A percentile compares a stretch with the other conserved stretches of the same genome.
phyloP scores from a whole-genome alignment of 1,284 basidiomycete species.

The Trametes pubescens region DNA sequence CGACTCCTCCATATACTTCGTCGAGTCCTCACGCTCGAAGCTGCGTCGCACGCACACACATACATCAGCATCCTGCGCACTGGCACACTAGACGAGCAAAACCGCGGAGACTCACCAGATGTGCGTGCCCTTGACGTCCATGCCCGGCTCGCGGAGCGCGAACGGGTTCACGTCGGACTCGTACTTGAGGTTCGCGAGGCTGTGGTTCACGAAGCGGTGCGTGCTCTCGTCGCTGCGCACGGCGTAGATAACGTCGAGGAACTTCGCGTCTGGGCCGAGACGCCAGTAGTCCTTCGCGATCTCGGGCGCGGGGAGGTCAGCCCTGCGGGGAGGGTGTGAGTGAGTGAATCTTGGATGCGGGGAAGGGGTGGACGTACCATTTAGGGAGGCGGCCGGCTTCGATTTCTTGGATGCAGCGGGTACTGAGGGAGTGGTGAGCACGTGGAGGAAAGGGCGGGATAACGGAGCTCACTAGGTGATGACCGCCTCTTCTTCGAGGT shows the following conservation, averaged over 20 bases:
- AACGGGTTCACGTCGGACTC: conserved; percentile 90
- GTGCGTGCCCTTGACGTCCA: conserved; percentile 80
- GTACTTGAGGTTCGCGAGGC: conserved; percentile 83
- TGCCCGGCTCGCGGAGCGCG: conserved; percentile 88
- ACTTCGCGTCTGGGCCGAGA: conserved; percentile 72
- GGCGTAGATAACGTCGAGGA: conserved; percentile 90
- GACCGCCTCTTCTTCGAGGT: conserved; percentile 96
- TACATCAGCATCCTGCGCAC: neutral
- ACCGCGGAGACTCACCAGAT: conserved; percentile 58
- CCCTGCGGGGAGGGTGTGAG: conserved; percentile 45
- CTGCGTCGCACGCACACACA: neutral
- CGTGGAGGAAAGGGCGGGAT: conserved; percentile 6
- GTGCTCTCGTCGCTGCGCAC: conserved; percentile 94
- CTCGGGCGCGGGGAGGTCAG: conserved; percentile 76
- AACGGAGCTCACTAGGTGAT: conserved; percentile 70
- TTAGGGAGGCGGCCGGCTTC: conserved; percentile 88
- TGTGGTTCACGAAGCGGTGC: conserved; percentile 94
- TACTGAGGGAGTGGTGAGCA: conserved; percentile 51
- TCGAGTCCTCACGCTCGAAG: conserved; percentile 72
- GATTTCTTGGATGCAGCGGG: conserved; percentile 84
- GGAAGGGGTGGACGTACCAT: conserved; percentile 60
- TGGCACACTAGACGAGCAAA: neutral
- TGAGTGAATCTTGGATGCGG: neutral
- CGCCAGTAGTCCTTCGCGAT: conserved; percentile 98
- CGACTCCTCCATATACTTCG: conserved; percentile 59